Conservation (phyloP, 108 stramenopile genomes). For the Hondaea fermentalgiana region DNA sequence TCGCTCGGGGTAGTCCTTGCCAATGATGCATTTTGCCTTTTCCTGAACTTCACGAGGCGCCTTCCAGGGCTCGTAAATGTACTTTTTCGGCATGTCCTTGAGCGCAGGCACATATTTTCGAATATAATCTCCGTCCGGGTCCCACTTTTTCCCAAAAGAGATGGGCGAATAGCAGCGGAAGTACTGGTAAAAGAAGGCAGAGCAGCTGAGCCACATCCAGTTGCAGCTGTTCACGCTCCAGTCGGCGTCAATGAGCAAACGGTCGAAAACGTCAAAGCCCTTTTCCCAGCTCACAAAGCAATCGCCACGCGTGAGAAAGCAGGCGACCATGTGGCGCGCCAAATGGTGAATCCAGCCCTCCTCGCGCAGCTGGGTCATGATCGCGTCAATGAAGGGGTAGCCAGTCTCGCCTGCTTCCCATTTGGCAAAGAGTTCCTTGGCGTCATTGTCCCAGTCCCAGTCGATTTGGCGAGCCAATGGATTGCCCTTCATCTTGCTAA, state of each 20-base stretch:
- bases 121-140: conserved; percentile 74
- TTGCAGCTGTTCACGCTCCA: conserved; percentile 87
- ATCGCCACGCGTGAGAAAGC: conserved; percentile 94
- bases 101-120: conserved; percentile 71
- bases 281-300: conserved; percentile 86
- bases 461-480: conserved; percentile 62
- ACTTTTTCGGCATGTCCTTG: conserved; percentile 66
- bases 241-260: conserved; percentile 80
- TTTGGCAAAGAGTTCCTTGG: conserved; percentile 52
- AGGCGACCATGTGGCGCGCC: conserved; percentile 84
- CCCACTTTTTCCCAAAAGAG: conserved; percentile 82
- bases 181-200: conserved; percentile 81
- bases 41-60: conserved; percentile 66
- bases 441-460: conserved; percentile 62
- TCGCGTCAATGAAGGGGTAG: conserved; percentile 91
- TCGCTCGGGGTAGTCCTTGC: conserved; percentile 73
- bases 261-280: conserved; percentile 69
- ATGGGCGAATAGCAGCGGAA: conserved; percentile 87
- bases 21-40: conserved; percentile 60
- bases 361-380: conserved; percentile 77
- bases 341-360: conserved; percentile 95
- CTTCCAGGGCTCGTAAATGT: conserved; percentile 95
- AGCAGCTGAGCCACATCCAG: conserved; percentile 86
- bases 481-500: conserved; percentile 69
- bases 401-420: conserved; percentile 87